Evolutionary conservation across 352 stramenopile genomes (phyloP).

Genomic region (Pythium utonaiense): DNA sequence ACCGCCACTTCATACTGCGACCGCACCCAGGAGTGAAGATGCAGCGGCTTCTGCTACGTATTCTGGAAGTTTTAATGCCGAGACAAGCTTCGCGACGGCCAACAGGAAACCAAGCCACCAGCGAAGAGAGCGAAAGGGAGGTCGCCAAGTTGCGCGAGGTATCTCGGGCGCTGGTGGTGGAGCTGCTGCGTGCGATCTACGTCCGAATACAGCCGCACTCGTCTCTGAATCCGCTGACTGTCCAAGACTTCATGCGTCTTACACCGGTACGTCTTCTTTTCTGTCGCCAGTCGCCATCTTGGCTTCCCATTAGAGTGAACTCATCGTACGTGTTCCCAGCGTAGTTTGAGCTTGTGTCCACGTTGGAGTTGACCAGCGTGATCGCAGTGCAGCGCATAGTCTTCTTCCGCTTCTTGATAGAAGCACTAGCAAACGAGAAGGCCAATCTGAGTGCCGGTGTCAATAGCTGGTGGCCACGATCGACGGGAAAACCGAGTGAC

Average conservation of each 20-base stretch:
- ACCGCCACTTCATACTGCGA: slow-evolving; percentile 41
- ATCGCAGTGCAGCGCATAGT: slow-evolving; percentile 50
- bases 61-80: slow-evolving; percentile 17
- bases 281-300: background rate
- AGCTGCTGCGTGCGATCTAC: slow-evolving; percentile 16
- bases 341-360: slow-evolving; percentile 36
- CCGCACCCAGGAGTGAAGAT: slow-evolving; percentile 33
- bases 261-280: slow-evolving; percentile 31
- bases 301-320: too few species aligned
- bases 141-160: background rate
- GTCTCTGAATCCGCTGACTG: background rate
- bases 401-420: slow-evolving; percentile 52
- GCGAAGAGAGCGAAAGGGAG: background rate
- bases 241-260: slow-evolving; percentile 24
- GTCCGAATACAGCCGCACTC: background rate
- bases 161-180: background rate
- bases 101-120: background rate
- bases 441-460: background rate
- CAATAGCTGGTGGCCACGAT: slow-evolving; percentile 14
- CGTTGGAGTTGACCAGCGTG: slow-evolving; percentile 40
- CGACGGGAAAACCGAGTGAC: background rate
- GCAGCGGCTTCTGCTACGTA: slow-evolving; percentile 36
- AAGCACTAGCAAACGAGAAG: slow-evolving; percentile 29
- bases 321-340: background rate
- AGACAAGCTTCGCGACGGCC: background rate